A percentile compares a stretch with the other conserved stretches of the same genome.
phyloP scores from a whole-genome alignment of 352 stramenopile species.

The Phytophthora tentaculata region DNA sequence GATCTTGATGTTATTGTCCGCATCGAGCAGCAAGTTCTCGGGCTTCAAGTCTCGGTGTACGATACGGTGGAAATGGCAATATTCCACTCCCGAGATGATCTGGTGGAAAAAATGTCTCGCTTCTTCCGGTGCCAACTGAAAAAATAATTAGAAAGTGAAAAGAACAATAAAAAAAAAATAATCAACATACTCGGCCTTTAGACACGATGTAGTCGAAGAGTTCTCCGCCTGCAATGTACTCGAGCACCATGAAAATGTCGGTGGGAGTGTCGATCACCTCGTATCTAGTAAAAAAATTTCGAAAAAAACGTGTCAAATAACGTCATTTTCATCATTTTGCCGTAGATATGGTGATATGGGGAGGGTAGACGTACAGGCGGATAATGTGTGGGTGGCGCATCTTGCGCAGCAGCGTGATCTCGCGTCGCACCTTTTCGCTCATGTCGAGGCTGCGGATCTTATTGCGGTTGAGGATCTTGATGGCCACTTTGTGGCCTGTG shows the following conservation, averaged over 20 bases:
- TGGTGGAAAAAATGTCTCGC: conserved; percentile 99
- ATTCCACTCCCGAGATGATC: conserved; percentile 98
- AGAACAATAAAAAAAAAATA: conserved; percentile 7
- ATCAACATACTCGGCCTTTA: conserved; percentile 81
- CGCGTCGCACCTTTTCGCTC: conserved; percentile 99
- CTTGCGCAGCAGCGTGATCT: conserved; percentile 99
- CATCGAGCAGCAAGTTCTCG: conserved; percentile 97
- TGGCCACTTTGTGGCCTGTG: conserved; percentile 98
- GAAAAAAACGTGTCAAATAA: not conserved
- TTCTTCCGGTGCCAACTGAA: conserved; percentile 95
- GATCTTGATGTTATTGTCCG: conserved; percentile 99
- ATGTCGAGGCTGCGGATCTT: conserved; percentile 99
- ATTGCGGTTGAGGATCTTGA: conserved; percentile 99
- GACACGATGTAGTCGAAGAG: conserved; percentile 99
- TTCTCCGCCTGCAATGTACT: conserved; percentile 94
- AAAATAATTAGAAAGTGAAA: conserved; percentile 22
- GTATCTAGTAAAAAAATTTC: conserved; percentile 69
- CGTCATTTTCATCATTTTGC: conserved; percentile 3
- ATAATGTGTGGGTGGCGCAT: conserved; percentile 99
- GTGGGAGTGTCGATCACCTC: conserved; percentile 99
- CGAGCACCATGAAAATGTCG: conserved; percentile 97
- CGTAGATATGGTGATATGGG: not conserved
- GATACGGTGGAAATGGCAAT: conserved; percentile 99
- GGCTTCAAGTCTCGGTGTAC: conserved; percentile 99
- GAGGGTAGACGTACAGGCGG: conserved; percentile 86